Evolutionary conservation across 2,329 filamentous ascomycete genomes (phyloP), one percentile per base, ranked within the genome.

Genomic region (Penicillium frequentans): DNA sequence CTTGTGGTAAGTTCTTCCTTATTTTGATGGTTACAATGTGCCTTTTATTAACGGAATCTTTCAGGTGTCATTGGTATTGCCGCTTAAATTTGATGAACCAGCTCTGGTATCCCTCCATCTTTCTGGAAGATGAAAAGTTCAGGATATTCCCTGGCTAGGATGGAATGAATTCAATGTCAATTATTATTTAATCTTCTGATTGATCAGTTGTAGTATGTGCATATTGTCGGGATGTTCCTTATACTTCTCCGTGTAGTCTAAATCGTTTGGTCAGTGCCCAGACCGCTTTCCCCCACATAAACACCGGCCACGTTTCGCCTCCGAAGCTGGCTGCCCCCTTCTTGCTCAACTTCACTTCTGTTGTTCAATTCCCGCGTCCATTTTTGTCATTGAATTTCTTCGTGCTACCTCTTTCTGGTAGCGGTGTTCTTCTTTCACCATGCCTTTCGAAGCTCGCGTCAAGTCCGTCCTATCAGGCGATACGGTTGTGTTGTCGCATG

Each of bases 401-500:
- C 48, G 57, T 61, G 33, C 47, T 55, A 43, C 47, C 42, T 59
- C 47, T 59, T 44, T 52, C 46, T 49, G 55, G 56, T 59, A 52
- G 59, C 48, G 58, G 59, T 57, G 54, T 50, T 39, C 45, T 26
- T 56, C 24, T 51, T 54, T 53, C 66, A 73, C 62, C 62, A 74
- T 76, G 74, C 70, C 75, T 64, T 65, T 79, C 55, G 75, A 84
- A 79, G 83, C 88, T 73, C 90, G 87, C 70, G 93, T 98, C 77
- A 99, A 99, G 84, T 91, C 89, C 74, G 91, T 96, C 66, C 81
- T 96, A 70, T 97, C 93, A 70, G 95, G 95, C 70, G 95, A 98
- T 81, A 96, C 93, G 27, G 79, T 98, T 67, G 82, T 98, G 63
- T 81, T 98, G 70, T 86, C 88, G 68, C 91, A 90, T 76, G 83